Evolutionary conservation across 805 yeast genomes (phyloP).

Genomic region (Sugiyamaella americana): DNA sequence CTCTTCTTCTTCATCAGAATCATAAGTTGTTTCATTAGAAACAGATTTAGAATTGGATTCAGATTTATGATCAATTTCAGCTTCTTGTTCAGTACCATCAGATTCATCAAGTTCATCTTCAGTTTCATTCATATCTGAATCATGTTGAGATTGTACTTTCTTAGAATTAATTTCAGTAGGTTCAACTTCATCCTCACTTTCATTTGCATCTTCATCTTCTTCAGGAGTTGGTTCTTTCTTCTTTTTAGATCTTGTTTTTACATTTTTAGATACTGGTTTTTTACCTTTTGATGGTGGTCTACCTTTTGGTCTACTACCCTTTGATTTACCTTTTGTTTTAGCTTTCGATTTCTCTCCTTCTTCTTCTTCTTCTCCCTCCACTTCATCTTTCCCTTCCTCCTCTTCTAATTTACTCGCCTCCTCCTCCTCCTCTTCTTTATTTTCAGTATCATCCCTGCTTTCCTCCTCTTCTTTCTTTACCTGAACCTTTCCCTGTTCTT

Average conservation of each 20-base stretch:
- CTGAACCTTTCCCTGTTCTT: not conserved
- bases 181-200: not conserved
- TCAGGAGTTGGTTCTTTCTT: too few species aligned
- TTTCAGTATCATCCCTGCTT: not conserved
- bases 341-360: too few species aligned
- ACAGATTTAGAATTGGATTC: conserved; percentile 29
- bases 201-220: not conserved
- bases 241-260: not conserved
- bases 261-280: not conserved
- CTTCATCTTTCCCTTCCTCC: too few species aligned
- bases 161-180: too few species aligned
- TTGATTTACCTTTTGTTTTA: too few species aligned
- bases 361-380: too few species aligned
- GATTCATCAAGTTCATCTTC: not conserved
- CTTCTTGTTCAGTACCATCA: conserved; percentile 1
- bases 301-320: too few species aligned
- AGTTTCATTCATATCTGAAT: not conserved
- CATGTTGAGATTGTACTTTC: too few species aligned
- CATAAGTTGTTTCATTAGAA: conserved; percentile 29
- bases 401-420: too few species aligned
- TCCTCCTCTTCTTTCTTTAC: not conserved
- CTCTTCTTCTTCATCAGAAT: conserved; percentile 19
- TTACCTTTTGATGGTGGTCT: not conserved
- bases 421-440: not conserved
- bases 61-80: conserved; percentile 32